These are phyloP conservation scores for Strobilomyces echinocephalus DNA, from an alignment of 768 basidiomycete species.

Conservation along the genomic window DNA sequence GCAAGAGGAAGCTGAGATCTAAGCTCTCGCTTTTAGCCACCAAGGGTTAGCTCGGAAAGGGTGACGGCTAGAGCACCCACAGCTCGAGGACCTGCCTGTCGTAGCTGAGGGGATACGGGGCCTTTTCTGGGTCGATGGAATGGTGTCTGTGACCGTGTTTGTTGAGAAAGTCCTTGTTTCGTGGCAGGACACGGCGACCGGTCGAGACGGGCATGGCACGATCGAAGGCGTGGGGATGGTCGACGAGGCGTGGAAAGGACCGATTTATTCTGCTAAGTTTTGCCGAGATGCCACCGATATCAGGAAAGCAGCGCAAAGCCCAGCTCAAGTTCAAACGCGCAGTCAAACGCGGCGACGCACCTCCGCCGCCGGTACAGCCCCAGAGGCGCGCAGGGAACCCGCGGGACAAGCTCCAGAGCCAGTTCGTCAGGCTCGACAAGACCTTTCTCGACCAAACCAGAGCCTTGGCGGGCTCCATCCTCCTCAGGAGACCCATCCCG, in stretches of 20 bases:
- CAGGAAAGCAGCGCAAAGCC: conserved; percentile 65
- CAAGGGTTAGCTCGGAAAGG: neutral
- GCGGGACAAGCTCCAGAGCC: conserved; percentile 48
- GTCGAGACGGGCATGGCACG: conserved; percentile 13
- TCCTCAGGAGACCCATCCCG: conserved; percentile 55
- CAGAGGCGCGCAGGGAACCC: conserved; percentile 4
- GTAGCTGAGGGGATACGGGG: conserved; percentile 74
- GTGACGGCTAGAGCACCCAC: conserved; percentile 38
- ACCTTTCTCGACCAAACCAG: conserved; percentile 59
- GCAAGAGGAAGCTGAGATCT: conserved; percentile 46
- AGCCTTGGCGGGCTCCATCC: conserved; percentile 46
- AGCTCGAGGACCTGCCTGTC: conserved; percentile 62
- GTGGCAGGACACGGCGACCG: conserved; percentile 30
- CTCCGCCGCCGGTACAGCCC: conserved; percentile 29
- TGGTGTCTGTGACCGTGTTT: conserved; percentile 66
- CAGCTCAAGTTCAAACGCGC: conserved; percentile 78
- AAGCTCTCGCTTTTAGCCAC: conserved; percentile 44
- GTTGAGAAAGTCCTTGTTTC: conserved; percentile 51
- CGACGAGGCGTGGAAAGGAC: conserved; percentile 8
- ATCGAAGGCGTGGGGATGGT: neutral
- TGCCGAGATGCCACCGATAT: conserved; percentile 29
- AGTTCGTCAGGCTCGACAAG: conserved; percentile 59
- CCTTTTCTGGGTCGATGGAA: conserved; percentile 67
- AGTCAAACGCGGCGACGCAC: conserved; percentile 71
- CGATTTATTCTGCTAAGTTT: too few relatives aligned